Conservation (phyloP, 2,329 filamentous ascomycete species). For the Onygenales sp. region DNA sequence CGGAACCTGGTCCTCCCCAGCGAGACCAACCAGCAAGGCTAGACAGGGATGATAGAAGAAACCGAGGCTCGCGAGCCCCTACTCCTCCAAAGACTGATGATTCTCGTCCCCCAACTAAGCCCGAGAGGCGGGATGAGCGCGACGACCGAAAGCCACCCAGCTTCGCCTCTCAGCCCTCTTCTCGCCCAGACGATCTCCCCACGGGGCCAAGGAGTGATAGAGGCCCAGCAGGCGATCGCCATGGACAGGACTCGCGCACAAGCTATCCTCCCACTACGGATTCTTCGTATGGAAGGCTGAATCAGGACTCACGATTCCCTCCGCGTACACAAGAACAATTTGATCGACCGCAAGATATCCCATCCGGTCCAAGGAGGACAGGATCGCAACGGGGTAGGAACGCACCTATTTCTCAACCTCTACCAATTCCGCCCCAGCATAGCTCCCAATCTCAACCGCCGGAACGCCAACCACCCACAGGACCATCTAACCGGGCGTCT, state of each 20-base stretch:
- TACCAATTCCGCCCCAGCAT: conserved; percentile 12
- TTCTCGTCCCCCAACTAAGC: conserved; percentile 8
- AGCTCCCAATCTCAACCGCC: conserved; percentile 16
- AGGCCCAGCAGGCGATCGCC: conserved; percentile 14
- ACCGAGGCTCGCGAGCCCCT: conserved; percentile 13
- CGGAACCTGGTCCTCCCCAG: conserved; percentile 4
- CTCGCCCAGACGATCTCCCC: conserved; percentile 39
- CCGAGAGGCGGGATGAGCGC: conserved; percentile 23
- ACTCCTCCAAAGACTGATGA: conserved; percentile 12
- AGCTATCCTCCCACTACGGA: conserved; percentile 33
- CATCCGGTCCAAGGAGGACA: conserved; percentile 44
- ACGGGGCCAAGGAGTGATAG: conserved; percentile 40
- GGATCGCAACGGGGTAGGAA: conserved; percentile 23
- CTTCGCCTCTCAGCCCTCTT: conserved; percentile 15
- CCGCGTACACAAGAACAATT: conserved; percentile 36
- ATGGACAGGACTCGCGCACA: conserved; percentile 21
- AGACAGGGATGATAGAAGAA: conserved; percentile 12
- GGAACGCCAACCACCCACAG: conserved; percentile 36
- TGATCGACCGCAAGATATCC: conserved; percentile 33
- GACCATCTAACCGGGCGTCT: conserved; percentile 30
- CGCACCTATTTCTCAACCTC: conserved; percentile 22
- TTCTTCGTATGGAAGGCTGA: conserved; percentile 38
- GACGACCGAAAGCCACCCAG: conserved; percentile 26
- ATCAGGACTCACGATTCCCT: conserved; percentile 27
- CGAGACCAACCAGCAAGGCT: conserved; percentile 7